A percentile compares a stretch with the other conserved stretches of the same genome.
These are phyloP conservation scores for Medicago truncatula DNA, from an alignment of 306 rosid species.

Conservation along the genomic window MtrunA17r5.0-ANR NC_053042.1:5607501-5608000, in stretches of 20 bases:
- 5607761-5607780: slow-evolving; percentile 93
- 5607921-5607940: slow-evolving; percentile 67
- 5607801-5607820: slow-evolving; percentile 55
- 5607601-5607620: slow-evolving; percentile 71
- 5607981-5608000: slow-evolving; percentile 74
- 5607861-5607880: slow-evolving; percentile 74
- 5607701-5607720: slow-evolving; percentile 47
- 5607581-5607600: slow-evolving; percentile 89
- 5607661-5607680: slow-evolving; percentile 74
- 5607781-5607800: slow-evolving; percentile 73
- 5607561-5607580: not conserved
- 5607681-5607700: slow-evolving; percentile 35
- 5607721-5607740: slow-evolving; percentile 56
- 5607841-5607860: slow-evolving; percentile 87
- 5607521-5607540: not conserved
- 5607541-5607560: not conserved
- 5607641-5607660: slow-evolving; percentile 68
- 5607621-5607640: slow-evolving; percentile 96
- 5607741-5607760: slow-evolving; percentile 72
- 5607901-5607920: slow-evolving; percentile 73
- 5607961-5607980: slow-evolving; percentile 40
- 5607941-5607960: slow-evolving; percentile 57
- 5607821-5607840: slow-evolving; percentile 76
- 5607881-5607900: slow-evolving; percentile 65
- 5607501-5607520: not conserved